A percentile compares a stretch with the other conserved stretches of the same genome.
Conservation (phyloP, 495 filamentous ascomycete species). For the Wilcoxina mikolae region DNA sequence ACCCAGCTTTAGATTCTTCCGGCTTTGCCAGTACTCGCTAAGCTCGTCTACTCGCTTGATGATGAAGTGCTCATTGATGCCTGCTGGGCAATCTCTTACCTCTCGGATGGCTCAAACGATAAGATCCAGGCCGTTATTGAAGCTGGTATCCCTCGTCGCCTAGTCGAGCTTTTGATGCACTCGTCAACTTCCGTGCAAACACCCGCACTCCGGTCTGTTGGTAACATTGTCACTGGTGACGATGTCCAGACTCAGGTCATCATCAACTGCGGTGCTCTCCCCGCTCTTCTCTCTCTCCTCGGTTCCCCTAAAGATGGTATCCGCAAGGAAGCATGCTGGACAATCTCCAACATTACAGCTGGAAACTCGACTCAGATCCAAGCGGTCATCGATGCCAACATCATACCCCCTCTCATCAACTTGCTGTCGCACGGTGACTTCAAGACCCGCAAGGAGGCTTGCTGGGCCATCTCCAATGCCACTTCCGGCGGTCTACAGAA, state of each 20-base stretch:
- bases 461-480: constrained; percentile 99
- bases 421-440: constrained; percentile 91
- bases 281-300: constrained; percentile 79
- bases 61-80: constrained; percentile 98
- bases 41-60: constrained; percentile 95
- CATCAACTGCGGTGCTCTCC: constrained; percentile 91
- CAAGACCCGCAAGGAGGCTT: constrained; percentile 99
- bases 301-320: constrained; percentile 97
- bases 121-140: constrained; percentile 99
- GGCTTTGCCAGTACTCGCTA: constrained; percentile 88
- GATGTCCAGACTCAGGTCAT: constrained; percentile 99
- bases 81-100: constrained; percentile 98
- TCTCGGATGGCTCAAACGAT: constrained; percentile 97
- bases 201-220: constrained; percentile 88
- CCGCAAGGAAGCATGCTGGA: constrained; percentile 99
- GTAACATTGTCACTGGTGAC: constrained; percentile 98
- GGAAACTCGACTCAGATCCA: constrained; percentile 98
- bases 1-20: constrained; percentile 60
- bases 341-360: constrained; percentile 96
- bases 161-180: constrained; percentile 96
- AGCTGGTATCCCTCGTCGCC: constrained; percentile 88
- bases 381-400: constrained; percentile 88
- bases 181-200: constrained; percentile 99
- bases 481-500: constrained; percentile 96
- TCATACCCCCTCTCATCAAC: constrained; percentile 91